Conservation (phyloP, 345 rosid genomes). For the Isatis tinctoria region DNA sequence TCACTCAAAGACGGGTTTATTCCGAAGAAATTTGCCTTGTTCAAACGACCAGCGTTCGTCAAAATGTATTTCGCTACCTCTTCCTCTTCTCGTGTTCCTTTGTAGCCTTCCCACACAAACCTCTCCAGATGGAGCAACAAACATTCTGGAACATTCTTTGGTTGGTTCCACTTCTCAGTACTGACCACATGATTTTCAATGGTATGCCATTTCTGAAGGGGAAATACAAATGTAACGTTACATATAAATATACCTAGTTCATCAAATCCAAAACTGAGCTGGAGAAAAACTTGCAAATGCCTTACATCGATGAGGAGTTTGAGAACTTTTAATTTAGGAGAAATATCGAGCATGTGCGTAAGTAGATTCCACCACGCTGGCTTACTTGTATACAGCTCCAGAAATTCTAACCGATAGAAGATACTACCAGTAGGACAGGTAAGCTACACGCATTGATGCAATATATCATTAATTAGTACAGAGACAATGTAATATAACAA, state of each 20-base stretch:
- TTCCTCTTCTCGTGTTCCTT: background rate
- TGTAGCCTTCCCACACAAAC: background rate
- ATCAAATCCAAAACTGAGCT: too few relatives aligned
- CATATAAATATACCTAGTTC: too few relatives aligned
- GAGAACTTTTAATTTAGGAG: too few relatives aligned
- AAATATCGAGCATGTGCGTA: too few relatives aligned
- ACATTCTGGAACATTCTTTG: too few relatives aligned
- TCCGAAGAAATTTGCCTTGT: background rate
- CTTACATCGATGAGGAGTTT: too few relatives aligned
- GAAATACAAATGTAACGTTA: too few relatives aligned
- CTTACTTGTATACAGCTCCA: background rate
- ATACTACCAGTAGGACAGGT: background rate
- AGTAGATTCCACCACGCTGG: background rate
- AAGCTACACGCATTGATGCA: background rate
- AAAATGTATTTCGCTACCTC: background rate
- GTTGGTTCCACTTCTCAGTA: too few relatives aligned
- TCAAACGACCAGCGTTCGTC: background rate
- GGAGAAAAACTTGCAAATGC: too few relatives aligned
- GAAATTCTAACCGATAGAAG: background rate
- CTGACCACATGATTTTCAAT: too few relatives aligned
- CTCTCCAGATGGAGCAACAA: background rate
- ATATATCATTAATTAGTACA: background rate
- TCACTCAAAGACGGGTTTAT: background rate
- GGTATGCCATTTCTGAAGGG: too few relatives aligned
- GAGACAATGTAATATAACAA: background rate